A percentile compares a stretch with the other conserved stretches of the same genome.
phyloP scores from a whole-genome alignment of 306 rosid genomes.

The Geum urbanum region DNA sequence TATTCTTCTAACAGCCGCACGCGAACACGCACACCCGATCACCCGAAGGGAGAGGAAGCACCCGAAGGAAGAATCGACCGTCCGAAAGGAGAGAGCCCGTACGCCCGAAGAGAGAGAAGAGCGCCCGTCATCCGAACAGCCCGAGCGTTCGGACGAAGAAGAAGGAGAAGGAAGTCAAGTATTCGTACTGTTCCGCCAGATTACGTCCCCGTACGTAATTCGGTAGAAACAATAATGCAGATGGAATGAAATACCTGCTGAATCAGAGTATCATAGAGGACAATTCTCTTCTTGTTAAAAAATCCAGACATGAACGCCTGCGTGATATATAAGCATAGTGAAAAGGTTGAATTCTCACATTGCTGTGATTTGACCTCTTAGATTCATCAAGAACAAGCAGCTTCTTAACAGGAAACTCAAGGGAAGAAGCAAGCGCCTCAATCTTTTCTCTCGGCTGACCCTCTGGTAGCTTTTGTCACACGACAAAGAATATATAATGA shows the following conservation, averaged over 20 bases:
- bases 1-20: no score
- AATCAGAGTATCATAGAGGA: constrained; percentile 90
- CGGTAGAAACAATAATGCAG: not conserved
- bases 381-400: constrained; percentile 90
- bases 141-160: no score
- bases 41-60: no score
- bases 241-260: constrained; percentile 55
- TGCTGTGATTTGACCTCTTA: constrained; percentile 96
- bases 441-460: constrained; percentile 85
- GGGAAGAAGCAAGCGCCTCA: constrained; percentile 87
- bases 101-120: no score
- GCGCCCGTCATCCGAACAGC: no score
- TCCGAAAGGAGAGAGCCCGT: no score
- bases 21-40: no score
- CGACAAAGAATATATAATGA: constrained; percentile 24
- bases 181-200: no score
- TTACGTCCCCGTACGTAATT: no score
- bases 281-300: constrained; percentile 91
- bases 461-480: constrained; percentile 70
- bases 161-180: no score
- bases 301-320: constrained; percentile 99
- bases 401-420: constrained; percentile 87
- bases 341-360: constrained; percentile 52
- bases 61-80: no score
- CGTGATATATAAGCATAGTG: constrained; percentile 13